Conservation (phyloP, 257 asterid species). For the Solanum bulbocastanum region DNA sequence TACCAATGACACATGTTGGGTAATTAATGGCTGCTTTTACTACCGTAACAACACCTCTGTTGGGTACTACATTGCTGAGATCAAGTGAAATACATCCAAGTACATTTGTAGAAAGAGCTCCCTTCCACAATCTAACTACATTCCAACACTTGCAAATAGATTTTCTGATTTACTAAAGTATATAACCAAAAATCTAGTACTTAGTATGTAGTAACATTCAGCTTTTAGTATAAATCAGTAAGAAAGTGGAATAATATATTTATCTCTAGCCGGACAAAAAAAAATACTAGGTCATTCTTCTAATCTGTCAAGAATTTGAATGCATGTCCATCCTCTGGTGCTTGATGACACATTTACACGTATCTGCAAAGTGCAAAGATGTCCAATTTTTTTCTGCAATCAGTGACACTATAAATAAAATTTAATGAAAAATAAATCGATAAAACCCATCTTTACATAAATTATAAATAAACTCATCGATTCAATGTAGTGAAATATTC, state of each 20-base stretch:
- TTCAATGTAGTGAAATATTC: not conserved
- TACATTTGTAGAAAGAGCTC: not conserved
- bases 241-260: not conserved
- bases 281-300: too few species aligned
- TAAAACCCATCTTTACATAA: not conserved
- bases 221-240: not conserved
- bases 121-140: not conserved
- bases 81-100: not conserved
- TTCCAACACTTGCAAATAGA: not conserved
- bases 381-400: not conserved
- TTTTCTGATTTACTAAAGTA: not conserved
- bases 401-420: not conserved
- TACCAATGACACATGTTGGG: not conserved
- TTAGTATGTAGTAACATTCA: not conserved
- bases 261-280: not conserved
- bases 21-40: not conserved
- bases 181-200: not conserved
- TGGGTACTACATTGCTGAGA: not conserved
- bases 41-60: not conserved
- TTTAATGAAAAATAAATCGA: not conserved
- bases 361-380: not conserved
- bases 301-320: too few species aligned
- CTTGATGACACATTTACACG: not conserved
- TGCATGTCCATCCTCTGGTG: not conserved
- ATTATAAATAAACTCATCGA: not conserved